Evolutionary conservation across 176 grass and related monocot species (phyloP), one percentile per base, ranked within the genome.

Genomic region (Hyparrhenia diplandra): DNA sequence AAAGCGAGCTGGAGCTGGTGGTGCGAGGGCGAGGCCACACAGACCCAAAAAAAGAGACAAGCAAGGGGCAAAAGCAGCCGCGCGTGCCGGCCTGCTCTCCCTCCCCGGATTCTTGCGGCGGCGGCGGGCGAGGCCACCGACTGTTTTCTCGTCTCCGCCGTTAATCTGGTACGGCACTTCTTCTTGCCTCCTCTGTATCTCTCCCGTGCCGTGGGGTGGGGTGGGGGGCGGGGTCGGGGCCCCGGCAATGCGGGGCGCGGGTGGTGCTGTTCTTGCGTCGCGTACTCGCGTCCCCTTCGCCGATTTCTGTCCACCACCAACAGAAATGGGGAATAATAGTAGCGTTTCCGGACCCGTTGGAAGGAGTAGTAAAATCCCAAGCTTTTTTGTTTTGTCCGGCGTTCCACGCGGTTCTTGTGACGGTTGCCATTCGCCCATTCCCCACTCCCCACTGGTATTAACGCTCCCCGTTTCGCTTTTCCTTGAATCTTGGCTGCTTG

Each of bases 391-490:
- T 6, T 61, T n/a, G 45, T 74, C 27, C 45, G 46, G 46, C 62
- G 67, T 74, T 83, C 88, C 88, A 91, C 51, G 74, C 77, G 58
- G 76, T 78, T 91, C 80, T 79, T 86, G 78, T 67, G 80, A 75
- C 69, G 74, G 70, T 65, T 40, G 71, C 82, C 79, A 54, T 87
- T 82, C n/a, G n/a, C n/a, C n/a, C n/a, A n/a, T n/a, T n/a, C n/a
- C n/a, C 84, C 79, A 36, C 80, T 82, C 66, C 69, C 88, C 80
- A 89, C 85, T 85, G 69, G 86, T 88, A 75, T 93, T 91, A 89
- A 85, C 87, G 88, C 73, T 49, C 8, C 42, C 73, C 47, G 24
- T 79, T 87, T 61, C 21, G 23, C 25, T 43, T 66, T 35, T 67
- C 21, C 70, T 89, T 76, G 31, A 54, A 84, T 67, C 54, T 23